These are phyloP conservation scores for Botryotinia convoluta DNA, from an alignment of 2,329 filamentous ascomycete genomes.

Conservation along the genomic window DNA sequence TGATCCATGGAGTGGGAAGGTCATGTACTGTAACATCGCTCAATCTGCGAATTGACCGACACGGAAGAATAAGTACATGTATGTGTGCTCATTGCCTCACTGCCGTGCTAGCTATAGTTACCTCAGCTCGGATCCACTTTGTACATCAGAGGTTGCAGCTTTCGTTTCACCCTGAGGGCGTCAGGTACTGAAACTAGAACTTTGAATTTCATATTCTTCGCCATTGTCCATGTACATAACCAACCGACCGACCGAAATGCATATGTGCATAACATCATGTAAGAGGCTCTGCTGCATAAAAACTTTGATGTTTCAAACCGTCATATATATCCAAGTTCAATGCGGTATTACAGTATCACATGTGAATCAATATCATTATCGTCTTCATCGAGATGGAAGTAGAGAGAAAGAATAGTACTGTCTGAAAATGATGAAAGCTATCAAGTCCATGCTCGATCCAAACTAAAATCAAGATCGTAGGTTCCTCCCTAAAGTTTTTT, in stretches of 20 bases:
- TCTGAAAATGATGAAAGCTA: conserved; percentile 28
- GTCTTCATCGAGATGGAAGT: neutral
- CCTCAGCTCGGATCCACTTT: neutral
- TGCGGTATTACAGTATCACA: conserved; percentile 14
- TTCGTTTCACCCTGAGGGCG: neutral
- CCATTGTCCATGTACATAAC: neutral
- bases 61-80: neutral
- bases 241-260: neutral
- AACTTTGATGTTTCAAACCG: neutral
- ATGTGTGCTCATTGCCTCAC: neutral
- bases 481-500: conserved; percentile 29
- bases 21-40: neutral
- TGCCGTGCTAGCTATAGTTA: neutral
- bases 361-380: conserved; percentile 5
- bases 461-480: conserved; percentile 26
- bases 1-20: neutral
- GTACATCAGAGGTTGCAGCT: neutral
- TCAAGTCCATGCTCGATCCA: conserved; percentile 32
- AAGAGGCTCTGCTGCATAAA: neutral
- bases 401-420: conserved; percentile 29
- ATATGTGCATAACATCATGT: neutral
- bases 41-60: neutral
- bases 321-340: neutral
- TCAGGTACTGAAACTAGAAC: neutral
- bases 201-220: neutral